These are phyloP conservation scores for Groenewaldozyma sp. DNA, from an alignment of 1,139 yeast genomes.

Conservation along the genomic window DNA sequence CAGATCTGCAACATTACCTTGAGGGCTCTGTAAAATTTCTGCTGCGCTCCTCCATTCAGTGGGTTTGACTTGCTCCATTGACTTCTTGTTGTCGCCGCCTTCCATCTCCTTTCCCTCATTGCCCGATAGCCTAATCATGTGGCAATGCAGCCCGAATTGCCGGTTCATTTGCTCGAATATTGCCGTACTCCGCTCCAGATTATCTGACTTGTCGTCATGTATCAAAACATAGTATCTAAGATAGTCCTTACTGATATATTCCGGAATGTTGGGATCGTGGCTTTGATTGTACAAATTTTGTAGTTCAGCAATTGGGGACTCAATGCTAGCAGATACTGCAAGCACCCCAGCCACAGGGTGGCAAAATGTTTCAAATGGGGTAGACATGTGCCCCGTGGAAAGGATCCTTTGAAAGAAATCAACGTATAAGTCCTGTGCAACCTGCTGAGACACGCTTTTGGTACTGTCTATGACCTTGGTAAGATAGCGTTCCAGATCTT, in stretches of 20 bases:
- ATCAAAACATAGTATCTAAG: slow-evolving; percentile 31
- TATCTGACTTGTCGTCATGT: slow-evolving; percentile 30
- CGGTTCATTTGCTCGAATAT: slow-evolving; percentile 30
- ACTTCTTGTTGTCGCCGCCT: slow-evolving; percentile 4
- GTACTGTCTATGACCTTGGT: slow-evolving; percentile 9
- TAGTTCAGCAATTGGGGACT: slow-evolving; percentile 44
- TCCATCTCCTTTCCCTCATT: not conserved
- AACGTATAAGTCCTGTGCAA: slow-evolving; percentile 39
- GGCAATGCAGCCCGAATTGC: slow-evolving; percentile 30
- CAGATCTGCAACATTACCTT: slow-evolving; percentile 15
- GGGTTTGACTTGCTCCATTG: slow-evolving; percentile 5
- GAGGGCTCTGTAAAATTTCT: not conserved
- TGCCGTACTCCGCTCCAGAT: slow-evolving; percentile 24
- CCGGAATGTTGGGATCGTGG: slow-evolving; percentile 25
- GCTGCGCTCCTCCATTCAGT: slow-evolving; percentile 4
- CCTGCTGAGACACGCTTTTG: slow-evolving; percentile 8
- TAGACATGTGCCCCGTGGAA: slow-evolving; percentile 37
- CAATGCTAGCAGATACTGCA: slow-evolving; percentile 42
- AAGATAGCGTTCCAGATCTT: slow-evolving; percentile 15
- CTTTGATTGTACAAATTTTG: slow-evolving; percentile 28
- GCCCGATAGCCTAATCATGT: slow-evolving; percentile 22
- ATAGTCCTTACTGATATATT: slow-evolving; percentile 30
- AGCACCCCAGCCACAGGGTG: slow-evolving; percentile 81
- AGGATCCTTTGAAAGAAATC: slow-evolving; percentile 53
- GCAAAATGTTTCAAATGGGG: slow-evolving; percentile 76